Conservation (phyloP, 2,329 filamentous ascomycete species). For the Cladosporium sphaerospermum region DNA sequence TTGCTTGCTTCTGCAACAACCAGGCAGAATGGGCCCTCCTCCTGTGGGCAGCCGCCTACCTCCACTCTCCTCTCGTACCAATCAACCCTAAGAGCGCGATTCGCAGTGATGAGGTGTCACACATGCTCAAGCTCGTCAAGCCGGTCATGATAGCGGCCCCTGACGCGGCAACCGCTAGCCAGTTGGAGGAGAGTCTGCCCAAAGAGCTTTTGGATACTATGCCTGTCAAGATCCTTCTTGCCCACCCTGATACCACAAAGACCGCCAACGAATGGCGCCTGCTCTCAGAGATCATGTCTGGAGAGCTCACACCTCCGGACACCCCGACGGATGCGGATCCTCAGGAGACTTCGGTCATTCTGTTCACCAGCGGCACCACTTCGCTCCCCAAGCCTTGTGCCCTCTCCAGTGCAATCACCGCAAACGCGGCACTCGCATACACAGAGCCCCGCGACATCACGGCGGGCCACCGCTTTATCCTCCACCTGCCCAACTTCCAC, state of each 20-base stretch:
- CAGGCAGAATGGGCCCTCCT: conserved; percentile 31
- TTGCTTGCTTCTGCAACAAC: conserved; percentile 27
- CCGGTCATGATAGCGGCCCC: conserved; percentile 24
- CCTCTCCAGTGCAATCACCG: conserved; percentile 33
- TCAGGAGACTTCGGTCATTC: conserved; percentile 34
- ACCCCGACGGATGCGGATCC: conserved; percentile 25
- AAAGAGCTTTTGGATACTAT: conserved; percentile 22
- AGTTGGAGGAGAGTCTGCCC: conserved; percentile 24
- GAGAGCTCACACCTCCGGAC: conserved; percentile 26
- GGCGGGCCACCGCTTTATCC: conserved; percentile 25
- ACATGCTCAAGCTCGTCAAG: conserved; percentile 27
- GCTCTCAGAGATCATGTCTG: conserved; percentile 26
- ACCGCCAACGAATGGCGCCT: conserved; percentile 20
- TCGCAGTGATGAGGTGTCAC: conserved; percentile 25
- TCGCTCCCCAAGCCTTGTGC: conserved; percentile 43
- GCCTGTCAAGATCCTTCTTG: conserved; percentile 21
- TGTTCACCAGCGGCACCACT: conserved; percentile 49
- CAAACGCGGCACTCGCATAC: conserved; percentile 32
- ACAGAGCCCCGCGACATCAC: conserved; percentile 24
- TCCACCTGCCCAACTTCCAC: conserved; percentile 29
- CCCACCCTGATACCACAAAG: conserved; percentile 15
- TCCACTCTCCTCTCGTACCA: conserved; percentile 27
- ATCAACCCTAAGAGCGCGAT: conserved; percentile 28
- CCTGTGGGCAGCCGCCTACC: conserved; percentile 29
- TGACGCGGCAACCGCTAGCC: conserved; percentile 22